These are phyloP conservation scores for Vanrija sp. DNA, from an alignment of 1,284 basidiomycete species.

Conservation along the genomic window DNA sequence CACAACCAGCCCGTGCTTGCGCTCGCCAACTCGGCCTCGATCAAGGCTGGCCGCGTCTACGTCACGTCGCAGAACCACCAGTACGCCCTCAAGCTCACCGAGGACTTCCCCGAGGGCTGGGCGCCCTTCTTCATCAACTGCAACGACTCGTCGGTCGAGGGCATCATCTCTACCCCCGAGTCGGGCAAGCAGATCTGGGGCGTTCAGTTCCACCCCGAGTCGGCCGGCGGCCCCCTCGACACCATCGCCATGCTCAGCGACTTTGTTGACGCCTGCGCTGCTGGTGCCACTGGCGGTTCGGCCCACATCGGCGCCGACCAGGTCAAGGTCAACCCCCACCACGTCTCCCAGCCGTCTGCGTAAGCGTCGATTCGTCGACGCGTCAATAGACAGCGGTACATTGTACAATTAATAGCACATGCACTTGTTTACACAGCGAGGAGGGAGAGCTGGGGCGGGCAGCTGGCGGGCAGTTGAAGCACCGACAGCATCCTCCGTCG, in stretches of 20 bases:
- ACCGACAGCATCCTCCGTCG: no score
- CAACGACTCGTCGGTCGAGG: constrained; percentile 93
- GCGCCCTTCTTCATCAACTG: constrained; percentile 98
- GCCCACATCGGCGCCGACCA: constrained; percentile 21
- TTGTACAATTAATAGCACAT: no score
- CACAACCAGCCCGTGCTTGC: constrained; percentile 98
- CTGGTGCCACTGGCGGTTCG: constrained; percentile 3
- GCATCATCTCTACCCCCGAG: constrained; percentile 83
- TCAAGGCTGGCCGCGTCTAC: constrained; percentile 93
- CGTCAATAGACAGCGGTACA: no score
- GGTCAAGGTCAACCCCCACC: no score
- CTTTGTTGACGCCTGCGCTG: constrained; percentile 72
- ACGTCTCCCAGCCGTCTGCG: no score
- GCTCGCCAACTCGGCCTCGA: constrained; percentile 80
- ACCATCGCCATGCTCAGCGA: constrained; percentile 96
- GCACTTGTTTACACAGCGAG: no score
- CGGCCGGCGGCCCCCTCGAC: constrained; percentile 84
- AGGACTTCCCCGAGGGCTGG: constrained; percentile 91
- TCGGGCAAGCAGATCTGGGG: constrained; percentile 90
- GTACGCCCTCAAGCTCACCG: constrained; percentile 86
- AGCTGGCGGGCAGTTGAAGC: no score
- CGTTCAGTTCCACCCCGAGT: constrained; percentile 95
- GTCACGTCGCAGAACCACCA: constrained; percentile 92
- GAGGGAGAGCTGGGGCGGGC: no score
- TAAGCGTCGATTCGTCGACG: no score